Evolutionary conservation across 2,329 filamentous ascomycete species (phyloP).

Genomic region (Paraphaeosphaeria minitans): DNA sequence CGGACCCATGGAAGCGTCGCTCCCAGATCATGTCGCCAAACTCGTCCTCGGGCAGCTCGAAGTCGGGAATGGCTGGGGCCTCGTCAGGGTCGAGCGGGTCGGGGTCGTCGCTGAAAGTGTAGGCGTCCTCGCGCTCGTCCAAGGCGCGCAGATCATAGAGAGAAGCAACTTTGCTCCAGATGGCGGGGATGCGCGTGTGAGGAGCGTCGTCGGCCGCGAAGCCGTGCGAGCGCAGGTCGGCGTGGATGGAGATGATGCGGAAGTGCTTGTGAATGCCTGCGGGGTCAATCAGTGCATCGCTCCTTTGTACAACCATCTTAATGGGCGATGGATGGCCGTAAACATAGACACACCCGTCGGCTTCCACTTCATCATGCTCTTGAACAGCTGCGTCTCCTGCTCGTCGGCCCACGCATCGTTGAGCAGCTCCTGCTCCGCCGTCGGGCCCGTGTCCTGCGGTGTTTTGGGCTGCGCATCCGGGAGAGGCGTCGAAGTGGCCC

Average conservation of each 20-base stretch:
- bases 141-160: slow-evolving; percentile 86
- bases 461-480: slow-evolving; percentile 48
- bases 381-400: slow-evolving; percentile 90
- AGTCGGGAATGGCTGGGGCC: slow-evolving; percentile 41
- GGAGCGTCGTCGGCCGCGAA: slow-evolving; percentile 70
- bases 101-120: slow-evolving; percentile 62
- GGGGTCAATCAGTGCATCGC: slow-evolving; percentile 6
- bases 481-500: slow-evolving; percentile 62
- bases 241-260: slow-evolving; percentile 55
- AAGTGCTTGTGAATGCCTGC: slow-evolving; percentile 62
- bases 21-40: slow-evolving; percentile 53
- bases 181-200: slow-evolving; percentile 87
- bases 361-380: slow-evolving; percentile 92
- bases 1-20: slow-evolving; percentile 40
- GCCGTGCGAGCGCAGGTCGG: slow-evolving; percentile 56
- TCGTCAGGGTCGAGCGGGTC: slow-evolving; percentile 52
- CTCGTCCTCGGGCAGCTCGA: slow-evolving; percentile 51
- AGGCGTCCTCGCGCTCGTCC: slow-evolving; percentile 76
- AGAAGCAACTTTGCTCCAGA: slow-evolving; percentile 84
- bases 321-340: no score
- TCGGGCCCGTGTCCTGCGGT: slow-evolving; percentile 43
- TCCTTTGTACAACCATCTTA: no score
- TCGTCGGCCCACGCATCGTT: slow-evolving; percentile 92
- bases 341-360: no score
- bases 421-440: slow-evolving; percentile 57